Evolutionary conservation across 306 rosid species (phyloP).

Genomic region (Vigna angularis): DNA sequence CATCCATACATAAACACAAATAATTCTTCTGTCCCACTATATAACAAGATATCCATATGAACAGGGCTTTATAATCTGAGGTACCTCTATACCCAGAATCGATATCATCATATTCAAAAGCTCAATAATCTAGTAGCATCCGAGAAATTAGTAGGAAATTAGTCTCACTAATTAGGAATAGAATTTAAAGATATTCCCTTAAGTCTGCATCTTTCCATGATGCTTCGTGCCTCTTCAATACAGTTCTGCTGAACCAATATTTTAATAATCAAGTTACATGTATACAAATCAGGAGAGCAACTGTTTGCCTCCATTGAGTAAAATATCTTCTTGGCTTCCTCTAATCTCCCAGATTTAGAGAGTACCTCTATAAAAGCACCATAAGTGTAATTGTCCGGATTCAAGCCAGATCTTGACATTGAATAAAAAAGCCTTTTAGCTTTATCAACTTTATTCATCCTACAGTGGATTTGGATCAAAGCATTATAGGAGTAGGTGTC

Average conservation of each 20-base stretch:
- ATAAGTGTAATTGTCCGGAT: conserved; percentile 71
- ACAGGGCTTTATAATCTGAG: conserved; percentile 32
- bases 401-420: conserved; percentile 66
- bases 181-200: conserved; percentile 51
- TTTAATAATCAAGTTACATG: conserved; percentile 61
- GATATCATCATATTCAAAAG: conserved; percentile 25
- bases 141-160: conserved; percentile 9
- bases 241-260: conserved; percentile 48
- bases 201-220: conserved; percentile 56
- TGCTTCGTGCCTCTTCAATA: conserved; percentile 57
- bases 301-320: conserved; percentile 69
- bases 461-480: conserved; percentile 68
- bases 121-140: conserved; percentile 33
- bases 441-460: conserved; percentile 66
- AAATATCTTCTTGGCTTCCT: conserved; percentile 76
- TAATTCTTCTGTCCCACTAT: too few relatives aligned
- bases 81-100: conserved; percentile 40
- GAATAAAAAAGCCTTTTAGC: conserved; percentile 65
- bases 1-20: neutral
- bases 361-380: conserved; percentile 69
- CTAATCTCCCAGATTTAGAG: conserved; percentile 61
- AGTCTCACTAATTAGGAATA: conserved; percentile 42
- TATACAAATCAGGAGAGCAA: conserved; percentile 66
- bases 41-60: conserved; percentile 4
- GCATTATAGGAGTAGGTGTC: conserved; percentile 72